Percentiles rank a stretch among this genome's conserved stretches.
Evolutionary conservation across 2,329 filamentous ascomycete genomes (phyloP).

Genomic region (Hortaea werneckii): DNA sequence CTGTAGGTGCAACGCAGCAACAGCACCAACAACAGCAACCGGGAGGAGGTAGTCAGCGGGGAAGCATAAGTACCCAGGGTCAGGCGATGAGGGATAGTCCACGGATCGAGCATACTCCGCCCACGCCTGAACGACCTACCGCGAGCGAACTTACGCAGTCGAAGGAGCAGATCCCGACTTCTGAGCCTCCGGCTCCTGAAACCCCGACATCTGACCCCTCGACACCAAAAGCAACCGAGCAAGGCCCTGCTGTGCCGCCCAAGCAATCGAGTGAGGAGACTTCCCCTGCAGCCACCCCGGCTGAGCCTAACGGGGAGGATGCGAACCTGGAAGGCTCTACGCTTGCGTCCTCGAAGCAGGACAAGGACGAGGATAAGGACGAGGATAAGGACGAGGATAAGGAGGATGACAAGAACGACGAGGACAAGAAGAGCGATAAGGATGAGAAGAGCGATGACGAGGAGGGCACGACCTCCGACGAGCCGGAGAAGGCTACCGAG

Average conservation of each 20-base stretch:
- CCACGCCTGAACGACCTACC: slow-evolving; percentile 35
- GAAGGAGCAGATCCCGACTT: background rate
- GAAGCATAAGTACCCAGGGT: slow-evolving; percentile 15
- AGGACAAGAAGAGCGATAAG: background rate
- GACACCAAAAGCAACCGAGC: background rate
- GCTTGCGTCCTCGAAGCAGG: background rate
- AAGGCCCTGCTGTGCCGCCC: background rate
- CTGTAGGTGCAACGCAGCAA: slow-evolving; percentile 19
- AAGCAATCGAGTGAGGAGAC: background rate
- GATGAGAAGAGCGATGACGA: background rate
- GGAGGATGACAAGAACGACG: slow-evolving; percentile 4
- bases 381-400: slow-evolving; percentile 4
- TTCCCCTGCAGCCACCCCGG: background rate
- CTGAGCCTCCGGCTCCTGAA: background rate
- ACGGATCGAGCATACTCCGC: slow-evolving; percentile 41
- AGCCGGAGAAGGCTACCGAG: slow-evolving; percentile 2
- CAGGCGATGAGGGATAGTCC: slow-evolving; percentile 30
- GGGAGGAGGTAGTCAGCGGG: slow-evolving; percentile 3
- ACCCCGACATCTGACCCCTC: background rate
- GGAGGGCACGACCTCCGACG: slow-evolving; percentile 1
- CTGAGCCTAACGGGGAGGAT: background rate
- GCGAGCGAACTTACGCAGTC: slow-evolving; percentile 1
- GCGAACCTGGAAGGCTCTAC: too few species aligned
- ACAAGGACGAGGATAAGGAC: slow-evolving; percentile 1
- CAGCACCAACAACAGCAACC: slow-evolving; percentile 11